Conservation (phyloP, 2,329 filamentous ascomycete genomes). For the Dactylellina haptotyla region DNA sequence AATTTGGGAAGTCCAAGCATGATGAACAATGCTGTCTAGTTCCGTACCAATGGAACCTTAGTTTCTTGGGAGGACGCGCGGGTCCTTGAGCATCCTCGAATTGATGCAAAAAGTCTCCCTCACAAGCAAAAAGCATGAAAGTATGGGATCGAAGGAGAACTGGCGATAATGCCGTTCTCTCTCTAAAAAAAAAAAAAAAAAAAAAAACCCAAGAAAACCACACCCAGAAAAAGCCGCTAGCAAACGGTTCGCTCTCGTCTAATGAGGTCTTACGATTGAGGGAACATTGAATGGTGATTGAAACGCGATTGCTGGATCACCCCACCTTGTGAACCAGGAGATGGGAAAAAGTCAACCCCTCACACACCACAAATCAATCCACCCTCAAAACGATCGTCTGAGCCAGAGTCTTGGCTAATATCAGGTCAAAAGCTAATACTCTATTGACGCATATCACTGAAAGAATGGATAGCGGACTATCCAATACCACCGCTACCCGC, state of each 20-base stretch:
- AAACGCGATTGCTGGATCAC: slow-evolving; percentile 40
- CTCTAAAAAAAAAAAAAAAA: slow-evolving; percentile 20
- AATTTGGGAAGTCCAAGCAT: slow-evolving; percentile 26
- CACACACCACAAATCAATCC: slow-evolving; percentile 19
- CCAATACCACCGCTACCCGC: slow-evolving; percentile 6
- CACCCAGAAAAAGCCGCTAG: slow-evolving; percentile 8
- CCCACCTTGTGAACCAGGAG: slow-evolving; percentile 25
- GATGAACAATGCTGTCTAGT: slow-evolving; percentile 36
- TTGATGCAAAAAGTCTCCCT: no score
- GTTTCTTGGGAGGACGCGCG: slow-evolving; percentile 7
- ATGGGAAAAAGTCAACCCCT: slow-evolving; percentile 35
- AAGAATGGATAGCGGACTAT: slow-evolving; percentile 3
- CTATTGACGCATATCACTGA: slow-evolving; percentile 23
- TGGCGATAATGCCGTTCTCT: no score
- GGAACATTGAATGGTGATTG: slow-evolving; percentile 40
- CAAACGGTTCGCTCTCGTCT: slow-evolving; percentile 18
- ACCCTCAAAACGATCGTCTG: slow-evolving; percentile 43
- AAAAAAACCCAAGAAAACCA: slow-evolving; percentile 1
- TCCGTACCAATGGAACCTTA: slow-evolving; percentile 32
- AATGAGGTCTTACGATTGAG: slow-evolving; percentile 30
- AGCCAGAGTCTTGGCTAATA: slow-evolving; percentile 38
- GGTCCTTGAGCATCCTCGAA: slow-evolving; percentile 4
- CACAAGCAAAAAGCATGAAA: no score
- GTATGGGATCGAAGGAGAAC: no score
- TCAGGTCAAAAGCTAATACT: slow-evolving; percentile 5